Percentiles rank a stretch among this genome's conserved stretches.
phyloP scores from a whole-genome alignment of 225 moss, liverwort and hornwort species.

The Thuidium tamariscinum region DNA sequence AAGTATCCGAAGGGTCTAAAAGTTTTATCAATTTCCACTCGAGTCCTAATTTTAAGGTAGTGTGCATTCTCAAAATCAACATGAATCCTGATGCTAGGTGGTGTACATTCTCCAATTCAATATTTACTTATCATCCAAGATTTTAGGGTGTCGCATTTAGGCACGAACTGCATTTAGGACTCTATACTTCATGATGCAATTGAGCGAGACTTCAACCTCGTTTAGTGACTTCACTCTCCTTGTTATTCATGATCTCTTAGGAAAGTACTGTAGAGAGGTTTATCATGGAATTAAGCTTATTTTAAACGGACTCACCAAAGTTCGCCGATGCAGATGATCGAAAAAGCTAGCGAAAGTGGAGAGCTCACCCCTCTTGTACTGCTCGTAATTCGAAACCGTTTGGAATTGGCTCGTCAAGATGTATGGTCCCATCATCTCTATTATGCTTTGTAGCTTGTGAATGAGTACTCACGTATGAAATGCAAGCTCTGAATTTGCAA shows the following conservation, averaged over 20 bases:
- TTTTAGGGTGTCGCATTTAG: background rate
- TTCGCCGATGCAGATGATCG: conserved; percentile 59
- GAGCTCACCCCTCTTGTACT: conserved; percentile 71
- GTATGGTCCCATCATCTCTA: conserved; percentile 13
- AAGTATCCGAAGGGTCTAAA: background rate
- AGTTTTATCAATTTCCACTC: background rate
- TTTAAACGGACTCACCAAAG: background rate
- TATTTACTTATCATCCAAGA: background rate
- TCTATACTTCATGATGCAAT: background rate
- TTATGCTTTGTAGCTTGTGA: background rate
- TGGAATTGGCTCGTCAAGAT: conserved; percentile 88
- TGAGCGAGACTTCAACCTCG: background rate
- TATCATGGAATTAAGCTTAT: background rate
- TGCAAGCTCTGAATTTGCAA: background rate
- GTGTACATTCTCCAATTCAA: background rate
- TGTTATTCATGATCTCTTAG: background rate
- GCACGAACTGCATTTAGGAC: background rate
- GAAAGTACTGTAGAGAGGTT: background rate
- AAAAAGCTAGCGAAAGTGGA: conserved; percentile 48
- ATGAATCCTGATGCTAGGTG: background rate
- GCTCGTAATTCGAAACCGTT: conserved; percentile 74
- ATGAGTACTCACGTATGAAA: background rate
- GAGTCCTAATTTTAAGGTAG: background rate
- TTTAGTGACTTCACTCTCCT: background rate
- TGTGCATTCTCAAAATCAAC: background rate